Evolutionary conservation across 2,329 filamentous ascomycete species (phyloP), one percentile per base, ranked within the genome.

Genomic region (Ophiognomonia clavigignenti-juglandacearum): DNA sequence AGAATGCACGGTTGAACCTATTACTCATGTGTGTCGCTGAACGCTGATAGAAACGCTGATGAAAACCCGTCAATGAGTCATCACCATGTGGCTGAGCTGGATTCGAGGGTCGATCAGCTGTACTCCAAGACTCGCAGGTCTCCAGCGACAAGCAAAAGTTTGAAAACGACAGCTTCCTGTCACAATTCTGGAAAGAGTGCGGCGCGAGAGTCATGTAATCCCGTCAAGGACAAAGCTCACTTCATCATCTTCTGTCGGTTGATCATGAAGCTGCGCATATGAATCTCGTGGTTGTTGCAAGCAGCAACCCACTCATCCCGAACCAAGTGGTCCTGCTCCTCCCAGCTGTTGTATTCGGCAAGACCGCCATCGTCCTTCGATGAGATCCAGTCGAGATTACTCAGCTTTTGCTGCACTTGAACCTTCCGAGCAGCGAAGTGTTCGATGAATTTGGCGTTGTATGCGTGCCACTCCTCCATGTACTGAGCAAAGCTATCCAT

Each of bases 261-360:
- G 23, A 61, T 70, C 62, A 75, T 68, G 57, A 82, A 86, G 54
- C 80, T 75, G 54, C 73, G 69, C 47, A 88, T 66, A 9, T 75
- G 74, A 47, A 70, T 62, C 48, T 78, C 73, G 58, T 90, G 85
- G 50, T 73, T 73, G 36, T 79, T 74, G 51, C 76, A 79, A 7
- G 78, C 78, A 8, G 73, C 62, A 24, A 66, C 65, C 83, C 85
- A 88, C 47, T 75, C 73, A 57, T 71, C 71, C 47, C 82, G 70
- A 5, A 87, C 77, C 39, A 71, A 68, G 53, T 80, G 75, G 58
- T 90, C 86, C 62, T 87, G 78, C 54, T 77, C 74, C 46, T 85
- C 64, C 60, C 77, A 79, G 31, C 66, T 67, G 48, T 80, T 61
- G 59, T 89, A 89, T 46, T 77, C 73, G 14, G 69, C 60, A 20